phyloP scores from a whole-genome alignment of 345 rosid species.

The Corymbia maculata region DNA sequence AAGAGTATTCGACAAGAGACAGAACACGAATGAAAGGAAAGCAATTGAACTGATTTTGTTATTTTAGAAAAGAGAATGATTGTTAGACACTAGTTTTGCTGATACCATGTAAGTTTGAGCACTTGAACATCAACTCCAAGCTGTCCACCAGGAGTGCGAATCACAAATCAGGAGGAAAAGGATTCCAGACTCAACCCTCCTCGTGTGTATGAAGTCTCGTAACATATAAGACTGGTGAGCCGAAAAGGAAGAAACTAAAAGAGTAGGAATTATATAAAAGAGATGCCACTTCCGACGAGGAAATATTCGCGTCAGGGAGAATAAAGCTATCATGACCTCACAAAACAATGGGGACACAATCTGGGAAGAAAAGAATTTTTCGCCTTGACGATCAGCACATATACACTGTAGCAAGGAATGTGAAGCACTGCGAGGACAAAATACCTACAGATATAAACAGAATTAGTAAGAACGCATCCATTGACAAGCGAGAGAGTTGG shows the following conservation, averaged over 20 bases:
- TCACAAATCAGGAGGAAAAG: background rate
- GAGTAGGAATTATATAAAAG: background rate
- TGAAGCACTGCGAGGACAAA: slow-evolving; percentile 41
- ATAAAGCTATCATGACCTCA: slow-evolving; percentile 11
- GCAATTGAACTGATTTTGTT: background rate
- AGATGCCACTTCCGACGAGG: background rate
- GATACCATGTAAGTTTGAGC: background rate
- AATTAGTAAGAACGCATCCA: background rate
- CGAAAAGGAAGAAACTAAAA: background rate
- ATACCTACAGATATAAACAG: slow-evolving; percentile 34
- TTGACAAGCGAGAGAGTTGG: background rate
- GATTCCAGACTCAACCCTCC: background rate
- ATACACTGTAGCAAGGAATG: slow-evolving; percentile 71
- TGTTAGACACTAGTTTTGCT: background rate
- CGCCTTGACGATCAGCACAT: slow-evolving; percentile 38
- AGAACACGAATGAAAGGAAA: background rate
- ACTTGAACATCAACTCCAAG: background rate
- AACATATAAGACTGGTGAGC: background rate
- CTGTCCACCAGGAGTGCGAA: background rate
- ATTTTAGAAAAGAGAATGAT: background rate
- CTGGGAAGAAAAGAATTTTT: slow-evolving; percentile 26
- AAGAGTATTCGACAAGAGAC: background rate
- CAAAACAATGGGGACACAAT: slow-evolving; percentile 42
- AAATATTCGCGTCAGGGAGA: background rate
- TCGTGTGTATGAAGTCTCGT: background rate